phyloP scores from a whole-genome alignment of 345 rosid genomes.

The Tarenaya hassleriana region DNA sequence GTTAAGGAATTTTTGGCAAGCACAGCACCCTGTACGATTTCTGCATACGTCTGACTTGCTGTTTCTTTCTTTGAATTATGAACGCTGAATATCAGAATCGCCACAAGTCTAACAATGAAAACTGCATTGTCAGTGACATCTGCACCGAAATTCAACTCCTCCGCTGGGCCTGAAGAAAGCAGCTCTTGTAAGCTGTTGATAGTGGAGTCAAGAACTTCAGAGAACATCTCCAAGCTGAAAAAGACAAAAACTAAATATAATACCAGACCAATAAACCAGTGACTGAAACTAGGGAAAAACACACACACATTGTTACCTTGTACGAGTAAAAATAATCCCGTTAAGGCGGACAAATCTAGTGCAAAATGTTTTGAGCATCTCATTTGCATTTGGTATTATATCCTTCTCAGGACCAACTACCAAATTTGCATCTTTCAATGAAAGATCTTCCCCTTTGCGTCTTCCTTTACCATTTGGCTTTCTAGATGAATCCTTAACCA shows the following conservation, averaged over 20 bases:
- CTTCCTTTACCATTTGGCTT: slow-evolving; percentile 49
- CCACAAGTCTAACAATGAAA: slow-evolving; percentile 60
- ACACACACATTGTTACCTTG: slow-evolving; percentile 47
- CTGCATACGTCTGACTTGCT: slow-evolving; percentile 84
- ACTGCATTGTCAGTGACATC: slow-evolving; percentile 61
- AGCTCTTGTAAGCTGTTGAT: slow-evolving; percentile 58
- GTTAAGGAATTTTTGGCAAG: slow-evolving; percentile 72
- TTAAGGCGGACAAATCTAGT: slow-evolving; percentile 77
- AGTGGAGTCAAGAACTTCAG: slow-evolving; percentile 59
- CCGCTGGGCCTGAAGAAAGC: slow-evolving; percentile 56
- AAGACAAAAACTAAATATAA: slow-evolving; percentile 18
- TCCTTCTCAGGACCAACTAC: slow-evolving; percentile 47
- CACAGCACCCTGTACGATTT: slow-evolving; percentile 83
- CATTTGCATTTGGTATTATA: slow-evolving; percentile 35
- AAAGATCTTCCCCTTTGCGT: slow-evolving; percentile 46
- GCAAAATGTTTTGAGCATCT: slow-evolving; percentile 56
- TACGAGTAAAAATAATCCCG: slow-evolving; percentile 91
- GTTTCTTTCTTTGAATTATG: slow-evolving; percentile 65
- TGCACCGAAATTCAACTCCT: slow-evolving; percentile 58
- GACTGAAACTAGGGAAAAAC: slow-evolving; percentile 9
- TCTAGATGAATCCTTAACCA: slow-evolving; percentile 35
- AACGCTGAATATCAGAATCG: slow-evolving; percentile 66
- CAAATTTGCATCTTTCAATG: slow-evolving; percentile 39
- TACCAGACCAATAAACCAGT: not conserved
- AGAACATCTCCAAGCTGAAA: slow-evolving; percentile 82